Percentiles rank a stretch among this genome's conserved stretches.
phyloP scores from a whole-genome alignment of 345 rosid genomes.

The Lenwebbia sp. region DNA sequence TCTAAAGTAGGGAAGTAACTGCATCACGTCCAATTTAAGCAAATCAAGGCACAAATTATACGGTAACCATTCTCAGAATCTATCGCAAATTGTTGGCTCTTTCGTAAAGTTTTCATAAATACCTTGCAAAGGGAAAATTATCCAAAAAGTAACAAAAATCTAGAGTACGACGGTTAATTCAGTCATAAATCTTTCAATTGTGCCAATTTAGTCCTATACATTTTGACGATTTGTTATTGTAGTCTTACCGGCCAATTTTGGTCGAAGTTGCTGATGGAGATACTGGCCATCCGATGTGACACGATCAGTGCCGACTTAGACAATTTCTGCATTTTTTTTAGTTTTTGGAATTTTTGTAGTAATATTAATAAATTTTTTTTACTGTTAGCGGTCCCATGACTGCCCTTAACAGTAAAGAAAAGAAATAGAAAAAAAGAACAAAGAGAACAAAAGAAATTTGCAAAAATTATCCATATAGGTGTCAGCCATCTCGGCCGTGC shows the following conservation, averaged over 20 bases:
- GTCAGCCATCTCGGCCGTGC: no score
- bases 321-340: not conserved
- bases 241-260: not conserved
- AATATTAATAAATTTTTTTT: not conserved
- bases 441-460: not conserved
- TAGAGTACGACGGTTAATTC: no score
- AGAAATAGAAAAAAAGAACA: no score
- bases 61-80: not conserved
- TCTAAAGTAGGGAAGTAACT: not conserved
- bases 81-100: not conserved
- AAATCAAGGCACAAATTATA: not conserved
- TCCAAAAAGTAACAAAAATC: not conserved
- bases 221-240: not conserved
- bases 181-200: not conserved
- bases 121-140: not conserved
- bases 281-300: no score
- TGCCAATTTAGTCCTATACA: not conserved
- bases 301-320: not conserved
- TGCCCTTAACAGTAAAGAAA: not conserved
- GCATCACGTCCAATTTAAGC: not conserved
- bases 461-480: not conserved
- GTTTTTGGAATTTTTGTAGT: not conserved
- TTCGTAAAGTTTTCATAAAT: not conserved
- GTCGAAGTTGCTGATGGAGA: rapidly evolving
- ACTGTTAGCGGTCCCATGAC: rapidly evolving